phyloP scores from a whole-genome alignment of 164 flowering plant genomes.

The Umbilicus rupestris region DNA sequence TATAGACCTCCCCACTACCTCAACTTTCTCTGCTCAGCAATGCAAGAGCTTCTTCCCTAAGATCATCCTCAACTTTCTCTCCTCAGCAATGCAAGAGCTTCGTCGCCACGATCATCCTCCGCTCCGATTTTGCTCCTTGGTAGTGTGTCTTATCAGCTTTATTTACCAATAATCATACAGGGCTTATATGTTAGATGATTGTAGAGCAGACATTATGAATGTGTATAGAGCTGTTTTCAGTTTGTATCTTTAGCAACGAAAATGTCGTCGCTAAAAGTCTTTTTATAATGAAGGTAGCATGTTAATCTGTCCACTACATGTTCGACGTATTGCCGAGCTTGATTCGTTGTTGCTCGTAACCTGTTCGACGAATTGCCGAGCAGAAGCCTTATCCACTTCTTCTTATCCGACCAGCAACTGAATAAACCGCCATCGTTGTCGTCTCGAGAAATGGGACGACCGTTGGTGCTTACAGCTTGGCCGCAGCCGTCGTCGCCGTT shows the following conservation, averaged over 20 bases:
- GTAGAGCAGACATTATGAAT: constrained; percentile 2
- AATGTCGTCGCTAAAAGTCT: background rate
- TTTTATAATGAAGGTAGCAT: too few relatives aligned
- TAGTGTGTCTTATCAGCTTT: background rate
- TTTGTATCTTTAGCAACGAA: background rate
- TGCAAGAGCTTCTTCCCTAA: background rate
- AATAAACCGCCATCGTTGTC: too few relatives aligned
- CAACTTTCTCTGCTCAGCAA: background rate
- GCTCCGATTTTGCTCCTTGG: background rate
- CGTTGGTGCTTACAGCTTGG: background rate
- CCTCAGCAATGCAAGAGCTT: background rate
- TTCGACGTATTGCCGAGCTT: too few relatives aligned
- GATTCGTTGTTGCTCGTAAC: background rate
- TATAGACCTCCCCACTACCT: constrained; percentile 14
- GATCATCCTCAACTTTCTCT: background rate
- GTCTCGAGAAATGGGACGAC: constrained; percentile 1
- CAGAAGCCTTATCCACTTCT: background rate
- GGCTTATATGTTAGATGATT: background rate
- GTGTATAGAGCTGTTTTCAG: too few relatives aligned
- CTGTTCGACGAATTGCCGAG: background rate
- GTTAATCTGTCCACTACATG: background rate
- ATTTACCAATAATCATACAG: background rate
- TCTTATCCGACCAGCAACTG: background rate
- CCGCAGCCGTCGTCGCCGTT: background rate
- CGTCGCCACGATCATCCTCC: too few relatives aligned